Percentiles rank a stretch among this genome's conserved stretches.
phyloP scores from a whole-genome alignment of 768 basidiomycete species.

The Aureoboletus auriporus region DNA sequence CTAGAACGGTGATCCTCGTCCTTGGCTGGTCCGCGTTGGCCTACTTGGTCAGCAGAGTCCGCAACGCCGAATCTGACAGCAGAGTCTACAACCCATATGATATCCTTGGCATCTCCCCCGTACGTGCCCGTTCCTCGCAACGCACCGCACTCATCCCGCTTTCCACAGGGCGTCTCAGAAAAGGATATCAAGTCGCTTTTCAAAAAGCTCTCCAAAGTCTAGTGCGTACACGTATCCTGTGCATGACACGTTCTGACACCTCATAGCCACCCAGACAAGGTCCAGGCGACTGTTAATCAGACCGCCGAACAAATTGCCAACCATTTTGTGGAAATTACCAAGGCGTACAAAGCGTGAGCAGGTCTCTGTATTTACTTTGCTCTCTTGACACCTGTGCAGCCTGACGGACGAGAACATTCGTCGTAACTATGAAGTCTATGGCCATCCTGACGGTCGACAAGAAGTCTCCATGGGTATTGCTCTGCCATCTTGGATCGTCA shows the following conservation, averaged over 20 bases:
- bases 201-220: slow-evolving; percentile 85
- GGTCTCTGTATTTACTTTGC: neutral
- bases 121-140: slow-evolving; percentile 9
- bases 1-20: slow-evolving; percentile 56
- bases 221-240: slow-evolving; percentile 41
- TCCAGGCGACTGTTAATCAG: slow-evolving; percentile 73
- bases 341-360: slow-evolving; percentile 91
- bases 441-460: slow-evolving; percentile 96
- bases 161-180: slow-evolving; percentile 56
- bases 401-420: slow-evolving; percentile 91
- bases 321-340: slow-evolving; percentile 89
- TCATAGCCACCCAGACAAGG: slow-evolving; percentile 93
- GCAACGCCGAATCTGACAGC: slow-evolving; percentile 50
- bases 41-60: slow-evolving; percentile 63
- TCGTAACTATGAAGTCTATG: slow-evolving; percentile 83
- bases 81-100: slow-evolving; percentile 92
- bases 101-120: slow-evolving; percentile 75
- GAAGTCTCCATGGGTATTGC: slow-evolving; percentile 94
- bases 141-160: neutral
- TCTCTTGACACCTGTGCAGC: slow-evolving; percentile 33
- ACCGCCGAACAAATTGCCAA: slow-evolving; percentile 84
- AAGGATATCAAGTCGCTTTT: slow-evolving; percentile 96
- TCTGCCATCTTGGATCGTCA: slow-evolving; percentile 89
- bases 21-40: slow-evolving; percentile 74
- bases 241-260: neutral